Base-by-base conservation (phyloP, 225 moss, liverwort and hornwort genomes). In the Marchantia paleacea region DNA sequence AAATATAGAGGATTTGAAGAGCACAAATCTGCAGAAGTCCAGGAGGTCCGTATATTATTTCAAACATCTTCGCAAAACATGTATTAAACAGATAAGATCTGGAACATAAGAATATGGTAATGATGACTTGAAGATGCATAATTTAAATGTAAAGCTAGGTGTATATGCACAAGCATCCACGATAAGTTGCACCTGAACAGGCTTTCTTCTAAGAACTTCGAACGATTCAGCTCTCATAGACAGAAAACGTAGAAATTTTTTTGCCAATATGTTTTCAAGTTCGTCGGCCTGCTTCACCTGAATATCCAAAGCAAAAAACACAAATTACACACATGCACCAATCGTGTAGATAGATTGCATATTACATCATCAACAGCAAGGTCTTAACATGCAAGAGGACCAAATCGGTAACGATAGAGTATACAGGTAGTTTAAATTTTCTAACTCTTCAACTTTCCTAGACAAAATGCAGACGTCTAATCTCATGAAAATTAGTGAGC, bases 241-340 rank as follows among this genome's bases (percentile, higher is more conserved):
- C 83, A 99, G 82, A 77, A 99, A 99, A 22, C 99, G 92, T 53
- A 99, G 80, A 78, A 95, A 95, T 78, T 91, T 97, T 75, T 93
- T 92, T 61, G 99, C 95, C 81, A 95, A 82, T 66, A 99, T 99
- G 78, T 99, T 99, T 82, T 99, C 99, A 58, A 94, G 87, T 73
- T 99, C 99, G 77, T 95, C 99, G 76, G 95, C 99, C 88, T 99
- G 99, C 86, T 99, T 99, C 31, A 99, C 97, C 95, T 99, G 88
- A 67, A 83, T 7, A 57, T 13, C 63, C 68, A 49, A 78, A 29
- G 7, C 1, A 57, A n/a, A 48, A n/a, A 57, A 7, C 10, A 24
- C 7, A 39, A 39, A 50, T 72, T 24, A 52, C 51, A 69, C 22
- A 62, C 62, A 24, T 8, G 2, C n/a, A 62, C 66, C 72, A 51